A percentile compares a stretch with the other conserved stretches of the same genome.
Evolutionary conservation across 371 early-diverging fungal genomes (phyloP).

Genomic region (Synchytrium microbalum): DNA sequence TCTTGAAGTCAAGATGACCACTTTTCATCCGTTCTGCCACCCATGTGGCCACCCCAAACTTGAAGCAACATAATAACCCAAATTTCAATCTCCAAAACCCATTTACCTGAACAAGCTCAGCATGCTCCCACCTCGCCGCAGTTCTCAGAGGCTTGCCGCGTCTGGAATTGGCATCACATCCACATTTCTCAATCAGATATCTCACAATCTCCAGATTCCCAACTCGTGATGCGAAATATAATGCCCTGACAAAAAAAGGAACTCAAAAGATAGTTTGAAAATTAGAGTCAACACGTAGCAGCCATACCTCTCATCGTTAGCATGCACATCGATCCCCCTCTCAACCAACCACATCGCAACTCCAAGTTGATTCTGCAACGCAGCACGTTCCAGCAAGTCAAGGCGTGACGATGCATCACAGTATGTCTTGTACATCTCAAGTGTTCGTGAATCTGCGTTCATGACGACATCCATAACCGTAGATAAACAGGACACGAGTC

Average conservation of each 20-base stretch:
- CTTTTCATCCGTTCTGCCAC: too few relatives aligned
- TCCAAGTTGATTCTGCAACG: background rate
- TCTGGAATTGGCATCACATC: background rate
- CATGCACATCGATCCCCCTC: background rate
- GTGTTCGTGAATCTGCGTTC: background rate
- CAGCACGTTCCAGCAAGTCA: background rate
- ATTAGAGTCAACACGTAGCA: too few relatives aligned
- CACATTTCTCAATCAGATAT: background rate
- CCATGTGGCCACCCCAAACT: too few relatives aligned
- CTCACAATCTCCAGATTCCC: background rate
- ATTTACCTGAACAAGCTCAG: background rate
- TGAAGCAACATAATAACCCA: too few relatives aligned
- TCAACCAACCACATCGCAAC: background rate
- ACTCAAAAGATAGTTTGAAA: too few relatives aligned
- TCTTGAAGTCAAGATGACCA: too few relatives aligned
- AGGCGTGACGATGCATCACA: background rate
- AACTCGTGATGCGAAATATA: background rate
- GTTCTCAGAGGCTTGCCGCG: background rate
- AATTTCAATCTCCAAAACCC: too few relatives aligned
- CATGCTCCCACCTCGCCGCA: background rate
- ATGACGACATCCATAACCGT: background rate
- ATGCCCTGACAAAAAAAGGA: too few relatives aligned
- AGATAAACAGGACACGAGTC: background rate
- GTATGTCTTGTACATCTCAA: background rate
- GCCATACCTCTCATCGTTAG: background rate